Percentiles rank a stretch among this genome's conserved stretches.
Conservation (phyloP, 768 basidiomycete genomes). For the Atractiella rhizophila region DNA sequence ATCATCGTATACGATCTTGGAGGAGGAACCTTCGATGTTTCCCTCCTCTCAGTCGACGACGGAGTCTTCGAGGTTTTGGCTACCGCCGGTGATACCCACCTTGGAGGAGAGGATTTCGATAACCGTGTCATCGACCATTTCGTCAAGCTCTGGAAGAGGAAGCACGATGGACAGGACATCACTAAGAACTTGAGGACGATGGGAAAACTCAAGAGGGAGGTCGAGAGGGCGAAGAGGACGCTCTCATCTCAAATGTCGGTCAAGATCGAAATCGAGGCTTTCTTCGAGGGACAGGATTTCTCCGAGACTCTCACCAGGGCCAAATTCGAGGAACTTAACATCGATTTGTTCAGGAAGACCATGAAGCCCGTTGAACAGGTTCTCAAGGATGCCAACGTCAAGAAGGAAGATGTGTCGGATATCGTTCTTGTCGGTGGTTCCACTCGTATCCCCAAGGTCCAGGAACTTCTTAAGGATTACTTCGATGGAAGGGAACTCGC, state of each 20-base stretch:
- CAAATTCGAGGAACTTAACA: slow-evolving; percentile 96
- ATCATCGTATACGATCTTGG: slow-evolving; percentile 97
- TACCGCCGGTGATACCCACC: slow-evolving; percentile 79
- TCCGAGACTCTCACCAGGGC: slow-evolving; percentile 89
- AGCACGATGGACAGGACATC: slow-evolving; percentile 55
- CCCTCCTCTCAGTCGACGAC: slow-evolving; percentile 77
- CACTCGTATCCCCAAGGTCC: slow-evolving; percentile 98
- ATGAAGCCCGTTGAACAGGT: slow-evolving; percentile 99
- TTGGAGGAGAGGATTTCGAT: slow-evolving; percentile 89
- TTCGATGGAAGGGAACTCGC: slow-evolving; percentile 92
- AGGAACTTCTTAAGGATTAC: slow-evolving; percentile 91
- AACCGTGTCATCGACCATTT: slow-evolving; percentile 78
- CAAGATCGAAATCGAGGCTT: slow-evolving; percentile 79
- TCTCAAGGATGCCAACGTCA: slow-evolving; percentile 85
- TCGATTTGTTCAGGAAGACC: slow-evolving; percentile 97
- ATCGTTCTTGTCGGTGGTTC: slow-evolving; percentile 84
- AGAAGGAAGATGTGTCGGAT: slow-evolving; percentile 81
- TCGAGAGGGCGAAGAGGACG: slow-evolving; percentile 87
- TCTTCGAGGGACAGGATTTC: slow-evolving; percentile 90
- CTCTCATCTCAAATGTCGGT: slow-evolving; percentile 70
- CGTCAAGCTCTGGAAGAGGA: slow-evolving; percentile 72
- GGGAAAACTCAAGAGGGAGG: slow-evolving; percentile 76
- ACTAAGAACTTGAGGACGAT: slow-evolving; percentile 53
- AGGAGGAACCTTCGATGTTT: slow-evolving; percentile 97
- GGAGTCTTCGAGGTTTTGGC: slow-evolving; percentile 76